A percentile compares a stretch with the other conserved stretches of the same genome.
These are phyloP conservation scores for Komagataea norvegica DNA, from an alignment of 1,139 yeast species.

Conservation along the genomic window DNA sequence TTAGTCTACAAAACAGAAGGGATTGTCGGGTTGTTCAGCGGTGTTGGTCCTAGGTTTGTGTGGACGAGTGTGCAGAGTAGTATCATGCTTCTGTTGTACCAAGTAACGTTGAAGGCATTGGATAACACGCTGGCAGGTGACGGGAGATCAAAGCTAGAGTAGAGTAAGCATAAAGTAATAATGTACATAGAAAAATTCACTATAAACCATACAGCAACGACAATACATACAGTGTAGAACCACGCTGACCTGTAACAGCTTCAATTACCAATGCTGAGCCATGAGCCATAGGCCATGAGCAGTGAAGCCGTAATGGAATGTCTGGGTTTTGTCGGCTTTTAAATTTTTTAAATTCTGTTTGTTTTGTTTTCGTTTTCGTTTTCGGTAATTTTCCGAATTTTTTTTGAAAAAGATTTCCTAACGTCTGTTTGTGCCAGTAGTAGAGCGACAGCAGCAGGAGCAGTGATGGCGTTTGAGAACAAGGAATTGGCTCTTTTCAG, in stretches of 20 bases:
- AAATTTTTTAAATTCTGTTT: no score
- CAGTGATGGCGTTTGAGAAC: constrained; percentile 4
- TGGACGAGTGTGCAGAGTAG: constrained; percentile 98
- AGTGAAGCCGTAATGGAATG: background rate
- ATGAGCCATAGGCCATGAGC: no score
- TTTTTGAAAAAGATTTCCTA: background rate
- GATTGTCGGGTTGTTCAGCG: constrained; percentile 72
- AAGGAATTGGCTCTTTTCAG: constrained; percentile 8
- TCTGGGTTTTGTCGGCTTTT: constrained; percentile 2
- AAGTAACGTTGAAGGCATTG: constrained; percentile 36
- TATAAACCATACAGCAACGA: no score
- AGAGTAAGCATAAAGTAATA: constrained; percentile 6
- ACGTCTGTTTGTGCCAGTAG: background rate
- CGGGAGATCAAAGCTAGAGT: constrained; percentile 4
- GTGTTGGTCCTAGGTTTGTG: constrained; percentile 92
- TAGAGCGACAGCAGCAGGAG: background rate
- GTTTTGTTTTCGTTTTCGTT: constrained; percentile 2
- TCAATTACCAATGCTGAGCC: no score
- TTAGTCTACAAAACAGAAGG: constrained; percentile 76
- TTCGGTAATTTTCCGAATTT: constrained; percentile 3
- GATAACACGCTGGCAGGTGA: constrained; percentile 14
- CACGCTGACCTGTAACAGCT: no score
- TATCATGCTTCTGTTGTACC: constrained; percentile 87
- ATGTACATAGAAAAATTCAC: background rate
- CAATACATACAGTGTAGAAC: no score